A percentile compares a stretch with the other conserved stretches of the same genome.
These are phyloP conservation scores for Penicillium thymicola DNA, from an alignment of 2,329 filamentous ascomycete species.

Conservation along the genomic window DNA sequence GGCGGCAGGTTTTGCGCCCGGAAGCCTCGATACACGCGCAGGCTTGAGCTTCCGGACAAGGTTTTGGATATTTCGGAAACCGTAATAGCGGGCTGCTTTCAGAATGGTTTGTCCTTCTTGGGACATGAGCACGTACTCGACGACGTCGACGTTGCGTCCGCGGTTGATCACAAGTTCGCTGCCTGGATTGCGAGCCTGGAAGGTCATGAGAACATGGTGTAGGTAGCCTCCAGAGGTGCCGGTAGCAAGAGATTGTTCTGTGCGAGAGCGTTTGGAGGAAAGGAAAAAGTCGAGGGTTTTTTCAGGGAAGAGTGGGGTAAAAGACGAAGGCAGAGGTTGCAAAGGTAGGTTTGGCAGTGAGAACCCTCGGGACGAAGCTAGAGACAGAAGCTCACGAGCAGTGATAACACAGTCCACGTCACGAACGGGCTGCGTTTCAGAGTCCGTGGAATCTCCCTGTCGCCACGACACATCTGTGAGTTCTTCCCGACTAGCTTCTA, in stretches of 20 bases:
- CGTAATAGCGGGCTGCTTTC: slow-evolving; percentile 87
- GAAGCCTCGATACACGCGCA: slow-evolving; percentile 70
- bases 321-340: slow-evolving; percentile 48
- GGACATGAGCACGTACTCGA: slow-evolving; percentile 72
- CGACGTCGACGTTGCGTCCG: slow-evolving; percentile 85
- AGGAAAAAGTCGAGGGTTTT: slow-evolving; percentile 67
- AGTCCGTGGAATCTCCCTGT: slow-evolving; percentile 24
- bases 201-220: slow-evolving; percentile 74
- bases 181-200: slow-evolving; percentile 67
- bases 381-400: slow-evolving; percentile 86
- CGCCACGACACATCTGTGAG: slow-evolving; percentile 77
- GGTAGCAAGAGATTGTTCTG: slow-evolving; percentile 50
- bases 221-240: slow-evolving; percentile 89
- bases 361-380: slow-evolving; percentile 76
- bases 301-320: slow-evolving; percentile 67
- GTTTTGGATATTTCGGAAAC: slow-evolving; percentile 98
- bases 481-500: slow-evolving; percentile 91
- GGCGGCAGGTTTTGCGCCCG: slow-evolving; percentile 61
- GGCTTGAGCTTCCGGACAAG: slow-evolving; percentile 90
- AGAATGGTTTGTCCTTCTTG: slow-evolving; percentile 59
- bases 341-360: slow-evolving; percentile 71
- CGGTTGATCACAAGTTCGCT: slow-evolving; percentile 67
- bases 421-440: slow-evolving; percentile 55
- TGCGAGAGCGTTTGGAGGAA: slow-evolving; percentile 54
- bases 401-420: slow-evolving; percentile 99